Percentiles rank a stretch among this genome's conserved stretches.
These are phyloP conservation scores for Acephala macrosclerotiorum DNA, from an alignment of 2,329 filamentous ascomycete species.

Conservation along the genomic window DNA sequence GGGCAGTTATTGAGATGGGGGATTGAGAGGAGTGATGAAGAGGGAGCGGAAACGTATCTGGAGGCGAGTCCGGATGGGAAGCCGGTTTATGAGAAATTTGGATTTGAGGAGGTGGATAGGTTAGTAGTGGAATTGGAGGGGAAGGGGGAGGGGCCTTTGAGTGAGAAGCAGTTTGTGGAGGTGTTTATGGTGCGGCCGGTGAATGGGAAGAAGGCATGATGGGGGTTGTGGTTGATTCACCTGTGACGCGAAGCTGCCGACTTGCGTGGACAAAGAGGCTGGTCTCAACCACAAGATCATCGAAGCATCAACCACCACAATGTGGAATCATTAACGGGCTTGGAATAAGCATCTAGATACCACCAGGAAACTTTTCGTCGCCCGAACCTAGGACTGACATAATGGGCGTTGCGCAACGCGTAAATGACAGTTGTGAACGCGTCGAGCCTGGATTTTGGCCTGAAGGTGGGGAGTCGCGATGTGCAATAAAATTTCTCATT, in stretches of 20 bases:
- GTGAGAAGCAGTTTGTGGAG: slow-evolving; percentile 39
- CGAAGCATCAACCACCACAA: neutral
- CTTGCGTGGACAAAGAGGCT: neutral
- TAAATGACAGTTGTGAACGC: neutral
- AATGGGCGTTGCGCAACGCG: neutral
- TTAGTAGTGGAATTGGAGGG: slow-evolving; percentile 49
- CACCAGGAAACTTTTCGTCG: neutral
- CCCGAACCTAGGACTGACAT: neutral
- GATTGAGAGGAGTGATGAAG: slow-evolving; percentile 52
- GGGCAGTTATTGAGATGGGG: slow-evolving; percentile 57
- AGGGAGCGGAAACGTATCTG: slow-evolving; percentile 53
- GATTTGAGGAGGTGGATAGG: slow-evolving; percentile 52
- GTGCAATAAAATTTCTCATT: neutral
- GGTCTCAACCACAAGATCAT: neutral
- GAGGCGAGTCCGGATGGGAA: slow-evolving; percentile 58
- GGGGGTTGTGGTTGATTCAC: neutral
- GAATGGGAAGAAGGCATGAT: neutral
- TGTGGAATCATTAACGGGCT: neutral
- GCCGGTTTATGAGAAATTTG: slow-evolving; percentile 56
- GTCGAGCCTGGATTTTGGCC: neutral
- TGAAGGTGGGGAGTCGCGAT: neutral
- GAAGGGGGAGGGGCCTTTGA: slow-evolving; percentile 24
- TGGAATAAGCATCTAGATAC: neutral
- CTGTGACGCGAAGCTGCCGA: neutral
- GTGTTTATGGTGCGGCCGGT: slow-evolving; percentile 40